phyloP scores from a whole-genome alignment of 257 asterid species.

The Nicotiana otophora region DNA sequence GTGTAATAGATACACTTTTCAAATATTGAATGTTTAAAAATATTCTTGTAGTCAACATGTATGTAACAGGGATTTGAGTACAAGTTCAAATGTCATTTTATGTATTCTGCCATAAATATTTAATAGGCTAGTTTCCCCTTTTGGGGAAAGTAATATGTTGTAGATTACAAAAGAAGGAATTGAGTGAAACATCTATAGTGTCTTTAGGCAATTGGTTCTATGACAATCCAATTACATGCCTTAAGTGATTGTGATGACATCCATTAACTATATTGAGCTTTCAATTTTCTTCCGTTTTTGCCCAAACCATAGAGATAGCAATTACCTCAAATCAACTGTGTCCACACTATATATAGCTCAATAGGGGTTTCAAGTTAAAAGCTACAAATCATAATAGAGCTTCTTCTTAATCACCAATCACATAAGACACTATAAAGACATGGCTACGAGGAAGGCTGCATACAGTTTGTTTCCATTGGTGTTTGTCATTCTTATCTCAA shows the following conservation, averaged over 20 bases:
- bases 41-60: no score
- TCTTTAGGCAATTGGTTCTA: neutral
- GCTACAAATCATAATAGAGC: neutral
- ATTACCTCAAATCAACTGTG: neutral
- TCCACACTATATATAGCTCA: neutral
- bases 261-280: neutral
- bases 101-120: no score
- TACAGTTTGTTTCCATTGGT: no score
- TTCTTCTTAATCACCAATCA: neutral
- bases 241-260: neutral
- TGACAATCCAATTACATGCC: neutral
- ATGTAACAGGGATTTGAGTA: no score
- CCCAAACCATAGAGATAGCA: neutral
- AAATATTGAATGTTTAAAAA: no score
- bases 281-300: neutral
- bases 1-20: no score
- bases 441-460: neutral
- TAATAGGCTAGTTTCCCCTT: neutral
- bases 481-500: no score
- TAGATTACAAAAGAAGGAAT: neutral
- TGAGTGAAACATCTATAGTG: neutral
- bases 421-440: neutral
- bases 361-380: neutral
- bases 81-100: no score
- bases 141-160: neutral